Conservation (phyloP, 257 asterid species). For the Nicotiana undulata region DNA sequence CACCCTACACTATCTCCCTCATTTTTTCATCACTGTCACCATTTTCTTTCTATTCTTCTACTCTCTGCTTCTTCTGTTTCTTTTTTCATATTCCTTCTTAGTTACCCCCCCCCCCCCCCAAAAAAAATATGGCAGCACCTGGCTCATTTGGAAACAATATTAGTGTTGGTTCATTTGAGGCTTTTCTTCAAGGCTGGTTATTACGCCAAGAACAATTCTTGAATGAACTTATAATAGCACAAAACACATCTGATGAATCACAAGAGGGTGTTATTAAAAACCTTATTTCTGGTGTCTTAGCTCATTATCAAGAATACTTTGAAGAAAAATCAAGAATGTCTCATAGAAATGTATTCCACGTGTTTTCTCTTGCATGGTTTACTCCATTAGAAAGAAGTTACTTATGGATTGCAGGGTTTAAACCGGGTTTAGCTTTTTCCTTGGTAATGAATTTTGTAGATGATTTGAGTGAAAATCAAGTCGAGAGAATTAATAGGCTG, state of each 20-base stretch:
- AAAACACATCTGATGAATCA: constrained; percentile 5
- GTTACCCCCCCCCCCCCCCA: no score
- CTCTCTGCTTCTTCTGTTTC: background rate
- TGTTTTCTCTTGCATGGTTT: constrained; percentile 49
- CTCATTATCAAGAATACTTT: constrained; percentile 42
- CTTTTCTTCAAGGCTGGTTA: constrained; percentile 33
- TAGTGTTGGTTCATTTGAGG: constrained; percentile 8
- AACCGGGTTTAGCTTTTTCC: constrained; percentile 33
- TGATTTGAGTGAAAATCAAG: constrained; percentile 27
- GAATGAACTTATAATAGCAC: constrained; percentile 19
- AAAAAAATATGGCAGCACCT: constrained; percentile 8
- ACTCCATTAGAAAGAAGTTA: constrained; percentile 36
- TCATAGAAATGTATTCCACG: constrained; percentile 21
- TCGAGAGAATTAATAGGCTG: constrained; percentile 10
- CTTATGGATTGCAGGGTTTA: constrained; percentile 49
- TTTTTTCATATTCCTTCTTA: background rate
- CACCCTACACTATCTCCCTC: background rate
- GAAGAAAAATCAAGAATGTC: constrained; percentile 38
- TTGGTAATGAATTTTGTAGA: constrained; percentile 11
- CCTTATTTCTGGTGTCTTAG: constrained; percentile 23
- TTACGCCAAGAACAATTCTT: constrained; percentile 19
- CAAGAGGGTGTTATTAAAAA: constrained; percentile 1
- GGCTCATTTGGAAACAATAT: background rate
- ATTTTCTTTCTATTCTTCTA: background rate
- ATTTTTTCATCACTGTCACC: background rate